Conservation (phyloP, 2,329 filamentous ascomycete species). For the Penicillium sp. region DNA sequence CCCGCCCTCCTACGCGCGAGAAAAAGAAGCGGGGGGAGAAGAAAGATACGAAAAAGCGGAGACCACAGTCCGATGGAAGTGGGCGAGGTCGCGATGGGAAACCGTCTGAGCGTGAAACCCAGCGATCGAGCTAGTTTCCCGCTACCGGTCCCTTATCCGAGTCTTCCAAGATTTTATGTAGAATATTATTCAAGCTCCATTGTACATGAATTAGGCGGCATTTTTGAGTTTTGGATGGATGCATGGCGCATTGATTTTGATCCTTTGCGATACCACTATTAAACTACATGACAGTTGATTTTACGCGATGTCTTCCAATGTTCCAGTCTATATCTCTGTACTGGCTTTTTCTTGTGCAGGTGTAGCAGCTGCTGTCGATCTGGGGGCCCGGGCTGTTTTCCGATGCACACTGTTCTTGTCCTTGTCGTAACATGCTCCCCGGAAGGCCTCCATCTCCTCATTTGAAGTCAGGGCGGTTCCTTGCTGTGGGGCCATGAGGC, state of each 20-base stretch:
- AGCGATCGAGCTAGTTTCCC: not conserved
- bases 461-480: conserved; percentile 11
- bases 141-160: not conserved
- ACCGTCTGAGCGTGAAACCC: not conserved
- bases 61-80: conserved; percentile 15
- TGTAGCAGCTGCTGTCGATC: not conserved
- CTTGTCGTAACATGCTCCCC: conserved; percentile 10
- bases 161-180: not conserved
- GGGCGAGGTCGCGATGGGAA: conserved; percentile 21
- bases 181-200: not conserved
- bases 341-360: too few relatives aligned
- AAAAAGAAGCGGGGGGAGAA: conserved; percentile 30
- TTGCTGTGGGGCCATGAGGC: conserved; percentile 15
- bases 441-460: conserved; percentile 18
- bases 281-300: not conserved
- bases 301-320: not conserved
- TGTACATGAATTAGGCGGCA: not conserved
- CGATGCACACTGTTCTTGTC: conserved; percentile 7
- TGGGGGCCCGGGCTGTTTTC: conserved; percentile 11
- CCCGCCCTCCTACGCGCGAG: conserved; percentile 21
- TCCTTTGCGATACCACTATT: not conserved
- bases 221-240: not conserved
- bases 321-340: not conserved
- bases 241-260: not conserved
- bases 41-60: conserved; percentile 23